Evolutionary conservation across 305 asterid species (phyloP).

Genomic region (Solanum hybrid): DNA sequence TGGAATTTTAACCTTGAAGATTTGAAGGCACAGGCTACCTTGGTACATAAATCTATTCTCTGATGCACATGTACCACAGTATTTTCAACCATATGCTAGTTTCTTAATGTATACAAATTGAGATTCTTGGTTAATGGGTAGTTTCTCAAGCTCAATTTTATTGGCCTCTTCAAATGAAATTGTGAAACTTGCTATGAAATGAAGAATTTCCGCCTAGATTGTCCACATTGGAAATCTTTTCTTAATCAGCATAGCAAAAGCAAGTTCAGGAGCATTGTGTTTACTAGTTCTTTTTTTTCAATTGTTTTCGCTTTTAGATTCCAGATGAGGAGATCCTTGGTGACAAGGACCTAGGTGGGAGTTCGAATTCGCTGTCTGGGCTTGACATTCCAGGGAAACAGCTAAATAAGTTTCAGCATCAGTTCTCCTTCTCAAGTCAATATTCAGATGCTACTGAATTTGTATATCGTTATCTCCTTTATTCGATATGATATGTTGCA

Average conservation of each 20-base stretch:
- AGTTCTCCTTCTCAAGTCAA: conserved; percentile 58
- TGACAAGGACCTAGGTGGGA: conserved; percentile 54
- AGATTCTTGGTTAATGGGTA: background rate
- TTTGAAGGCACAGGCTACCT: conserved; percentile 93
- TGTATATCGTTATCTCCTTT: conserved; percentile 31
- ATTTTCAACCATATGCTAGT: background rate
- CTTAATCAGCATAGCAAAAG: background rate
- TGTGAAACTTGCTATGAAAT: background rate
- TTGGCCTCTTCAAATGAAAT: background rate
- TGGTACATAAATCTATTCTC: conserved; percentile 34
- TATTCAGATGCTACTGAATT: conserved; percentile 54
- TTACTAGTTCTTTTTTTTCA: background rate
- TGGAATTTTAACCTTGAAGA: conserved; percentile 98
- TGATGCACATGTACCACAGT: background rate
- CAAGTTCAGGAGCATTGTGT: background rate
- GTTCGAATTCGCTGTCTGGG: conserved; percentile 16
- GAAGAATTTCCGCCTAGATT: background rate
- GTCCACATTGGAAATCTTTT: background rate
- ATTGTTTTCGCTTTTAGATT: conserved; percentile 31
- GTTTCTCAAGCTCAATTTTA: background rate
- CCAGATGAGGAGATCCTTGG: conserved; percentile 64
- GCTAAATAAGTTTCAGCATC: conserved; percentile 45
- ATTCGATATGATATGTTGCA: background rate
- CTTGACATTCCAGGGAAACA: conserved; percentile 39
- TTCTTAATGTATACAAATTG: background rate